Conservation (phyloP, 2,329 filamentous ascomycete species). For the Colletotrichum tropicale region DNA sequence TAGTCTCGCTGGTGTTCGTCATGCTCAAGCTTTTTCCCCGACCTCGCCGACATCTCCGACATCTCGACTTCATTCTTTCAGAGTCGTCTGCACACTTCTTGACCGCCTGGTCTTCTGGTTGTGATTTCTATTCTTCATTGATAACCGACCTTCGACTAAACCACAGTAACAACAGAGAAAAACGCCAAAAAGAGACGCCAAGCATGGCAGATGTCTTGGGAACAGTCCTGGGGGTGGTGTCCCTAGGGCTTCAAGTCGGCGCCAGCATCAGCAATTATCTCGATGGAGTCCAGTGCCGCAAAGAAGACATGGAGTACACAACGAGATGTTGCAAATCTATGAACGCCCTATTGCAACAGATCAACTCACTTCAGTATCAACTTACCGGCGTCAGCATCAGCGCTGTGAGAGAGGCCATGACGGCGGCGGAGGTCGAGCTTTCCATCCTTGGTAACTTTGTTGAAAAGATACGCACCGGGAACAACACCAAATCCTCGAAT, state of each 20-base stretch:
- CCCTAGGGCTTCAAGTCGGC: neutral
- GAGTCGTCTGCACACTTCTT: too few species aligned
- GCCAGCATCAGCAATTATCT: neutral
- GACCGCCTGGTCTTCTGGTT: too few species aligned
- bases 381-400: neutral
- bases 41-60: too few species aligned
- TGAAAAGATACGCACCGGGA: neutral
- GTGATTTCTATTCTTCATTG: too few species aligned
- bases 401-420: neutral
- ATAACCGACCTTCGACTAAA: too few species aligned
- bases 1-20: too few species aligned
- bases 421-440: neutral
- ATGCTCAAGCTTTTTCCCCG: too few species aligned
- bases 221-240: neutral
- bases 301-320: neutral
- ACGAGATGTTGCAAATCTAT: neutral
- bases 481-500: fast-evolving
- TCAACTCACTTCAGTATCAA: neutral
- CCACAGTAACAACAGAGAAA: too few species aligned
- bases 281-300: neutral
- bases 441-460: neutral
- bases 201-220: neutral
- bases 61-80: too few species aligned
- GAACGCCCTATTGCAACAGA: neutral
- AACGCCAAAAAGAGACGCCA: too few species aligned